These are phyloP conservation scores for Cicer arietinum DNA, from an alignment of 306 rosid genomes.

Conservation along the genomic window DNA sequence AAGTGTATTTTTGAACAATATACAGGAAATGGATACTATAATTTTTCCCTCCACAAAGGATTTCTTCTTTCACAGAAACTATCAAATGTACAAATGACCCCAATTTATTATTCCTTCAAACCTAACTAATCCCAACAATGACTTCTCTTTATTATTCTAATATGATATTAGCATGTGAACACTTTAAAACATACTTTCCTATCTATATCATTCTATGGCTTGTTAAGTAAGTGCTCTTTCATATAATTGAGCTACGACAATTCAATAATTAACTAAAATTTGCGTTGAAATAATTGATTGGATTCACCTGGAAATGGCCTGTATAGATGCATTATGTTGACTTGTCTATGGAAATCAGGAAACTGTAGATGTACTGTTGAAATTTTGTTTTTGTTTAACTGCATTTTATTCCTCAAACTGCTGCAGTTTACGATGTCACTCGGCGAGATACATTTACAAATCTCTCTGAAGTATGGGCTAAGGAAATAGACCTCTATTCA, in stretches of 20 bases:
- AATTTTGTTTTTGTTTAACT: constrained; percentile 13
- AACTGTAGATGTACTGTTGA: constrained; percentile 14
- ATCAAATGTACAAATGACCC: not conserved
- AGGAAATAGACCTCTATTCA: constrained; percentile 90
- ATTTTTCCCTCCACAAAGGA: not conserved
- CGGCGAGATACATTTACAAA: constrained; percentile 87
- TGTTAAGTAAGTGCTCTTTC: constrained; percentile 30
- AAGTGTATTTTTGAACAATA: not conserved
- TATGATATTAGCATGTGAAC: not conserved
- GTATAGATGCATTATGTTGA: constrained; percentile 31
- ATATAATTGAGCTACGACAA: constrained; percentile 1
- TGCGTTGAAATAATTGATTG: constrained; percentile 12
- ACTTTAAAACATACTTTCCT: constrained; percentile 29
- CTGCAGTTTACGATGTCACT: constrained; percentile 86
- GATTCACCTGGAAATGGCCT: not conserved
- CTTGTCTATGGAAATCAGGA: constrained; percentile 12
- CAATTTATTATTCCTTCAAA: not conserved
- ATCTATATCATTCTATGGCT: constrained; percentile 1
- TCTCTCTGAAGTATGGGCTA: constrained; percentile 92
- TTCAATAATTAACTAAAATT: constrained; percentile 32
- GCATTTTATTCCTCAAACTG: constrained; percentile 35
- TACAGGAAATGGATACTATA: not conserved
- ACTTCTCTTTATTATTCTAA: constrained; percentile 1
- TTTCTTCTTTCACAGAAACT: not conserved
- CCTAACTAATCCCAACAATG: not conserved